Evolutionary conservation across 2,329 filamentous ascomycete species (phyloP).

Genomic region (Cercospora sp.): DNA sequence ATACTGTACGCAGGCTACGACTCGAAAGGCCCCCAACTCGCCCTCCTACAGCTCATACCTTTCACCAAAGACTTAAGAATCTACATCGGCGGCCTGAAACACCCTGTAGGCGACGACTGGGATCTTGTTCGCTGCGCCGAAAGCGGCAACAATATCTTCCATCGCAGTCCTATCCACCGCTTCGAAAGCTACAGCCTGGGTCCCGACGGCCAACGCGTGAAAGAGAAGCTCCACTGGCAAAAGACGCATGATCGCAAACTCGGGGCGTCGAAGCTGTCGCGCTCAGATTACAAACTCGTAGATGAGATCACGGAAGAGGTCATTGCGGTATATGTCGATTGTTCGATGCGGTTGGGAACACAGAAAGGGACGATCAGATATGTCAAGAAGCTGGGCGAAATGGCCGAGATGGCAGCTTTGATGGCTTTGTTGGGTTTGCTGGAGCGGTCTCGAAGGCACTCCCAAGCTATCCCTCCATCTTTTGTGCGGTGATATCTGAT

Average conservation of each 20-base stretch:
- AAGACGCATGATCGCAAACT: slow-evolving; percentile 22
- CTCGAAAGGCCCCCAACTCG: slow-evolving; percentile 23
- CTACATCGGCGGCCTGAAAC: slow-evolving; percentile 23
- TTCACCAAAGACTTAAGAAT: slow-evolving; percentile 22
- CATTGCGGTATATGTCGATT: slow-evolving; percentile 25
- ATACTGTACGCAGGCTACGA: slow-evolving; percentile 28
- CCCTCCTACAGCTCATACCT: slow-evolving; percentile 18
- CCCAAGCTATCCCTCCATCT: neutral
- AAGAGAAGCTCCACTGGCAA: slow-evolving; percentile 19
- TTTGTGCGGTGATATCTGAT: neutral
- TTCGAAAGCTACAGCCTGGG: slow-evolving; percentile 15
- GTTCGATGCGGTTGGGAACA: slow-evolving; percentile 6
- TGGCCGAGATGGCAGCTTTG: slow-evolving; percentile 21
- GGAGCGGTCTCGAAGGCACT: slow-evolving; percentile 19
- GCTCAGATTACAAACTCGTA: slow-evolving; percentile 24
- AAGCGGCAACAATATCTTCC: slow-evolving; percentile 18
- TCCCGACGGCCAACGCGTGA: neutral
- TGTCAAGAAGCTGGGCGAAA: slow-evolving; percentile 11
- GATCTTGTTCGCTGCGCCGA: slow-evolving; percentile 17
- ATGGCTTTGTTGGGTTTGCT: slow-evolving; percentile 21
- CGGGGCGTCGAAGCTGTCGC: slow-evolving; percentile 18
- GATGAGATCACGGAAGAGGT: slow-evolving; percentile 20
- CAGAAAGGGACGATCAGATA: slow-evolving; percentile 21
- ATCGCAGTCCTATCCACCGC: slow-evolving; percentile 11
- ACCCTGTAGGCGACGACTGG: slow-evolving; percentile 22